Base-by-base conservation (phyloP, 208 protist species). In the Trypanosoma conorhini region DNA sequence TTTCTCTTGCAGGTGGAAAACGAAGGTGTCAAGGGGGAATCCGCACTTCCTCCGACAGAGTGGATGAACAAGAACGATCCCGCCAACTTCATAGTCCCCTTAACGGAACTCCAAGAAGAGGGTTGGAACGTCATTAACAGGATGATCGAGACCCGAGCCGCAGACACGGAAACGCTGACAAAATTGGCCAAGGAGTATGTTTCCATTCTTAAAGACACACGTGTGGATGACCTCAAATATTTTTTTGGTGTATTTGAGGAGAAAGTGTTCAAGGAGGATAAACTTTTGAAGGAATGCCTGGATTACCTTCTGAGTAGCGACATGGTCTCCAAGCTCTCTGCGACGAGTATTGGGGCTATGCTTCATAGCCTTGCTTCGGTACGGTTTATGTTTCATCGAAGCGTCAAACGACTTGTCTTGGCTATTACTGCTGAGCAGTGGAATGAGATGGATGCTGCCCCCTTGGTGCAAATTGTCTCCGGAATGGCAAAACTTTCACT, bases 181-280 rank as follows among this genome's bases (percentile, higher is more conserved):
- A 24, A 24, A 7, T 79, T 93, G 19, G 88, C 85, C n/a, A 57
- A 73, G 66, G 70, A 78, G 24, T 96, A 96, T 67, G 44, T 93
- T 12, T 56, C 55, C 24, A 70, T 85, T 44, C 72, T 96, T 21
- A 76, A 75, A n/a, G 50, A 71, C 21, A 78, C 82, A 13, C 88
- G 85, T 52, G 87, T 89, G 1, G 91, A 94, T 77, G 91, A 96
- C 62, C 84, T 86, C 70, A 91, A 89, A 62, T 86, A 85, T 67
- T 94, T 96, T 60, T 96, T 96, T 70, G 88, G 72, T 46, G 80
- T 92, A 28, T 96, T 82, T 70, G 86, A 84, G 51, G 87, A 93
- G 13, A 96, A 96, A 68, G 88, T 92, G 64, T 62, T 94, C 13
- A 96, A 96, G 78, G 76, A 92, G 48, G 91, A 96, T 73, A 81